Evolutionary conservation across 805 yeast species (phyloP), one percentile per base, ranked within the genome.

Genomic region (Yamadazyma tumulicola): DNA sequence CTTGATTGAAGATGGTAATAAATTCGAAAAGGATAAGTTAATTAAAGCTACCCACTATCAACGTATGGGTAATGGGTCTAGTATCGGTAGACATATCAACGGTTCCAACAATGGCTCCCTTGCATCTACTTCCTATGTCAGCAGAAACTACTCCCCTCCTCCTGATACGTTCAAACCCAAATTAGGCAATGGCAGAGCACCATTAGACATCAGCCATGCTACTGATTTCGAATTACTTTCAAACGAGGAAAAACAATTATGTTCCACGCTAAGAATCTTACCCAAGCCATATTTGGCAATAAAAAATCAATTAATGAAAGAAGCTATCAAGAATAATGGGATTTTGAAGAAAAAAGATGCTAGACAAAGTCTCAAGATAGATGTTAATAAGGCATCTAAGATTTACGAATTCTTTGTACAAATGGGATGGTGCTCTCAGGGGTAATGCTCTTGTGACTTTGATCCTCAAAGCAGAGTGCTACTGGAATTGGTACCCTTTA

Each of bases 221-320:
- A 75, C 88, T 1, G 97, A 93, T 54, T 85, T 75, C 41, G 88
- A 85, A 26, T 61, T 93, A 37, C 64, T 93, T 31, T 82, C 94
- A 1, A 75, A 79, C n/a, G 96, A 86, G 37, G 99, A 93, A 55
- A 91, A 83, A 55, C 78, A 76, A 35, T 61, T 93, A 30, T 94
- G 98, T 61, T 72, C 89, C 4, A 83, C 79, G 31, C 67, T 94
- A 42, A 77, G 95, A 43, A 81, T 94, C 8, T 61, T 84, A 37
- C 98, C 99, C 11, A 91, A 93, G 56, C 95, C 97, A 3, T 93
- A 91, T 52, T 65, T 93, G 41, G 96, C 95, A 2, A 85, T 93
- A 44, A 93, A 93, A 54, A 95, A 86, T 55, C 78, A 86, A 3
- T 59, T 93, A 37, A 87, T 93, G 68, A 77, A 94, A 48, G 96